These are phyloP conservation scores for Candida verbasci DNA, from an alignment of 805 yeast genomes.

Conservation along the genomic window DNA sequence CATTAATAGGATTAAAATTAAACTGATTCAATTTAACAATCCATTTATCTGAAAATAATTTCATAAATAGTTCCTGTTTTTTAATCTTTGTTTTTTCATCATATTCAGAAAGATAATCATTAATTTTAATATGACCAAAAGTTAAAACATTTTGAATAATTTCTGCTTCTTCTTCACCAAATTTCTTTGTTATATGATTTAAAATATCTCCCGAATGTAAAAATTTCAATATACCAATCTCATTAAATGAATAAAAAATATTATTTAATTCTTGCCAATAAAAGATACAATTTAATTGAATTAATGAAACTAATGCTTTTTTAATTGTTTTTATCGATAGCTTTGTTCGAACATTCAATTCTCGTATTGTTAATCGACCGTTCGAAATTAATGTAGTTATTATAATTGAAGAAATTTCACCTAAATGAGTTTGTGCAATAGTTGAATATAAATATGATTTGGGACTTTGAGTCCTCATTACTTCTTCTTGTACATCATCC, in stretches of 20 bases:
- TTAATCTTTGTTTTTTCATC: slow-evolving; percentile 13
- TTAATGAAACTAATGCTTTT: slow-evolving; percentile 65
- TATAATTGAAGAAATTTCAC: slow-evolving; percentile 68
- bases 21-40: slow-evolving; percentile 24
- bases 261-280: slow-evolving; percentile 47
- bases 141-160: slow-evolving; percentile 67
- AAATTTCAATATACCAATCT: slow-evolving; percentile 58
- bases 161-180: slow-evolving; percentile 47
- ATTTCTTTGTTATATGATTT: slow-evolving; percentile 42
- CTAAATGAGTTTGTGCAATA: slow-evolving; percentile 52
- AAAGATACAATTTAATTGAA: slow-evolving; percentile 73
- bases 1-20: slow-evolving; percentile 32
- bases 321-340: slow-evolving; percentile 51
- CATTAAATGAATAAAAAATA: slow-evolving; percentile 56
- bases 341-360: slow-evolving; percentile 44
- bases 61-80: slow-evolving; percentile 21
- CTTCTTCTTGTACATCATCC: slow-evolving; percentile 15
- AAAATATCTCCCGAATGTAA: slow-evolving; percentile 78
- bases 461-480: slow-evolving; percentile 54
- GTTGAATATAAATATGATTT: slow-evolving; percentile 55
- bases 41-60: slow-evolving; percentile 35
- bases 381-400: slow-evolving; percentile 57
- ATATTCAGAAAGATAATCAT: slow-evolving; percentile 36
- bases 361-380: slow-evolving; percentile 60
- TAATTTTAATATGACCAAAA: slow-evolving; percentile 59